Conservation (phyloP, 257 asterid genomes). For the Echium plantagineum region DNA sequence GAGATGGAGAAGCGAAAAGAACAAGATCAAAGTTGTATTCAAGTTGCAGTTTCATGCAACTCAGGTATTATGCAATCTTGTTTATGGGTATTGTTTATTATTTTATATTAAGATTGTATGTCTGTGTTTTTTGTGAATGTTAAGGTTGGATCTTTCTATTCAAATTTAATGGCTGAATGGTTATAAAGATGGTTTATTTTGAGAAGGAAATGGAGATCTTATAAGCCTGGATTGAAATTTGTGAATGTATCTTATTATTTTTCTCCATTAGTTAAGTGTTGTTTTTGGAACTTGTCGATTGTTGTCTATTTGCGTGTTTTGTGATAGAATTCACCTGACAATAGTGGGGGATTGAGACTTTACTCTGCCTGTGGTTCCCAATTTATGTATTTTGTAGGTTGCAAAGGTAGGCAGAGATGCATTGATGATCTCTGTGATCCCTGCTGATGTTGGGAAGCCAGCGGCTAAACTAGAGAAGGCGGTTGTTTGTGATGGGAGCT, state of each 20-base stretch:
- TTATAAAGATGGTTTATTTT: no score
- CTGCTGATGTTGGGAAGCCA: constrained; percentile 79
- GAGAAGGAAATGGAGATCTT: not conserved
- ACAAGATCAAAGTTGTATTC: constrained; percentile 81
- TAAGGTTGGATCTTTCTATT: constrained; percentile 4
- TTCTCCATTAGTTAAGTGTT: not conserved
- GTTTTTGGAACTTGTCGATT: no score
- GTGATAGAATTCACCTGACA: not conserved
- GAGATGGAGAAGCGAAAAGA: constrained; percentile 90
- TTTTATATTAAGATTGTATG: not conserved
- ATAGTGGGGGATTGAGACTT: constrained; percentile 1
- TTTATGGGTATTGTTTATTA: constrained; percentile 1
- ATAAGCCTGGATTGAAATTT: not conserved
- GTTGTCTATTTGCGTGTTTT: not conserved
- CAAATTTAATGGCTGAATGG: no score
- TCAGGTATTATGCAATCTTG: constrained; percentile 33
- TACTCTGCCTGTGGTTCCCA: not conserved
- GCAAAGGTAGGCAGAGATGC: constrained; percentile 53
- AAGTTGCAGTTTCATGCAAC: constrained; percentile 95
- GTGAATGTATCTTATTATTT: not conserved
- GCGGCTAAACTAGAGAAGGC: constrained; percentile 67
- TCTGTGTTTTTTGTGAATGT: constrained; percentile 8
- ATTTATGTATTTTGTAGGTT: constrained; percentile 22
- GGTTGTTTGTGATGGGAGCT: constrained; percentile 57
- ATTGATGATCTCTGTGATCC: constrained; percentile 68